Evolutionary conservation across 345 rosid genomes (phyloP).

Genomic region (Theobroma cacao): DNA sequence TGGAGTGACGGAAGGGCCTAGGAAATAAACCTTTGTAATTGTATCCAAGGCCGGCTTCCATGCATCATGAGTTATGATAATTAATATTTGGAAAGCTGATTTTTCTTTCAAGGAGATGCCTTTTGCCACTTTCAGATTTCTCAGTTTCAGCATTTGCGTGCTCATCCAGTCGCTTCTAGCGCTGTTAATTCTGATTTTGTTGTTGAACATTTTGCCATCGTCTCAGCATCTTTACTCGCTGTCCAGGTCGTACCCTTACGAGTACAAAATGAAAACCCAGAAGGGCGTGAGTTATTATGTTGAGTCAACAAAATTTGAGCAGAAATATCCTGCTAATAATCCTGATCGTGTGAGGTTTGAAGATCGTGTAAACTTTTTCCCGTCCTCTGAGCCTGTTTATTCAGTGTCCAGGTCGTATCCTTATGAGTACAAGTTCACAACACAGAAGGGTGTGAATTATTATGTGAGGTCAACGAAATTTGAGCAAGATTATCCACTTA

Average conservation of each 20-base stretch:
- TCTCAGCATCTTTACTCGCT: constrained; percentile 69
- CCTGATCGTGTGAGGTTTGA: constrained; percentile 48
- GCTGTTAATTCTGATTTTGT: constrained; percentile 44
- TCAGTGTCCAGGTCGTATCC: constrained; percentile 70
- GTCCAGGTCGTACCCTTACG: constrained; percentile 66
- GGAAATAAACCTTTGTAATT: neutral
- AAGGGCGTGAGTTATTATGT: constrained; percentile 83
- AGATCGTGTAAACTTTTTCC: constrained; percentile 68
- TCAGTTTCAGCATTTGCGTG: constrained; percentile 48
- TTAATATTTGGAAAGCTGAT: neutral
- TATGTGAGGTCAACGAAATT: constrained; percentile 75
- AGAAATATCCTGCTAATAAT: constrained; percentile 56
- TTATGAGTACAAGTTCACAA: constrained; percentile 67
- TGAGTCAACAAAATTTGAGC: constrained; percentile 68
- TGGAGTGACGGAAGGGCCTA: neutral
- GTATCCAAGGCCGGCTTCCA: neutral
- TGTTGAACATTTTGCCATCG: constrained; percentile 63
- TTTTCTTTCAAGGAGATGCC: neutral
- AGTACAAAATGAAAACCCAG: constrained; percentile 58
- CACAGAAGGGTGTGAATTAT: constrained; percentile 70
- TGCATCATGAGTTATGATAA: neutral
- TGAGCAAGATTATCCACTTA: constrained; percentile 68
- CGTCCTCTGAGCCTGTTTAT: constrained; percentile 71
- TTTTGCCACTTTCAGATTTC: neutral
- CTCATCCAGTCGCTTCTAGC: constrained; percentile 73